Percentiles rank a stretch among this genome's conserved stretches.
phyloP scores from a whole-genome alignment of 2,329 filamentous ascomycete species.

The Cladosporium austrohemisphaericum region DNA sequence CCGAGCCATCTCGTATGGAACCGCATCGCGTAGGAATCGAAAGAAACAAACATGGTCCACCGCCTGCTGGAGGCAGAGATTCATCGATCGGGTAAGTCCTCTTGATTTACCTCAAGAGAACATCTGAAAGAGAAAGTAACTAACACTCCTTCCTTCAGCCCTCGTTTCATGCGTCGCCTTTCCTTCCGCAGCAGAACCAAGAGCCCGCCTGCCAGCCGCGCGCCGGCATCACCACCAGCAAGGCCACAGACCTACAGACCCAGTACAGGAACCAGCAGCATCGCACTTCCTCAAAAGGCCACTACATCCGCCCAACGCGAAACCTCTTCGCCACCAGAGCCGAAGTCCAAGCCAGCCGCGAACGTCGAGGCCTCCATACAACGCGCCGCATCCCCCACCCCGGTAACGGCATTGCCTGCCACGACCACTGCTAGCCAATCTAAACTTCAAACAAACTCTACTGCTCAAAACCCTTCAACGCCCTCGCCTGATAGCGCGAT shows the following conservation, averaged over 20 bases:
- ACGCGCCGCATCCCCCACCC: too few species aligned
- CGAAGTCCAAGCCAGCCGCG: too few species aligned
- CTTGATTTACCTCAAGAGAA: not conserved
- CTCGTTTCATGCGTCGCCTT: slow-evolving; percentile 27
- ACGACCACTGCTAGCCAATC: too few species aligned
- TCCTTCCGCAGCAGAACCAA: slow-evolving; percentile 27
- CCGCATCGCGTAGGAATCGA: slow-evolving; percentile 2
- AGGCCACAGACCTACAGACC: slow-evolving; percentile 51
- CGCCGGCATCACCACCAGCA: slow-evolving; percentile 17
- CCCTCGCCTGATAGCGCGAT: too few species aligned
- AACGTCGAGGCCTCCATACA: too few species aligned
- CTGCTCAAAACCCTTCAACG: too few species aligned
- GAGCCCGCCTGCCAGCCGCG: slow-evolving; percentile 10
- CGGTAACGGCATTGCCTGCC: too few species aligned
- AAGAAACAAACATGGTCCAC: slow-evolving; percentile 4
- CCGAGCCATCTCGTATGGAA: not conserved
- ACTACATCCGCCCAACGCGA: too few species aligned
- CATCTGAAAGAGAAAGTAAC: slow-evolving; percentile 8
- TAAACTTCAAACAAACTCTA: too few species aligned
- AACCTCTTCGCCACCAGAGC: too few species aligned
- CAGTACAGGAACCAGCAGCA: slow-evolving; percentile 36
- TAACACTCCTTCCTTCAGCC: slow-evolving; percentile 18
- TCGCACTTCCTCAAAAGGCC: not conserved
- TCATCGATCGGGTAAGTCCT: slow-evolving; percentile 16
- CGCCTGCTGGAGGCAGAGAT: slow-evolving; percentile 14